A percentile compares a stretch with the other conserved stretches of the same genome.
These are phyloP conservation scores for Fusarium coffeatum DNA, from an alignment of 2,329 filamentous ascomycete genomes.

Conservation along the genomic window DNA sequence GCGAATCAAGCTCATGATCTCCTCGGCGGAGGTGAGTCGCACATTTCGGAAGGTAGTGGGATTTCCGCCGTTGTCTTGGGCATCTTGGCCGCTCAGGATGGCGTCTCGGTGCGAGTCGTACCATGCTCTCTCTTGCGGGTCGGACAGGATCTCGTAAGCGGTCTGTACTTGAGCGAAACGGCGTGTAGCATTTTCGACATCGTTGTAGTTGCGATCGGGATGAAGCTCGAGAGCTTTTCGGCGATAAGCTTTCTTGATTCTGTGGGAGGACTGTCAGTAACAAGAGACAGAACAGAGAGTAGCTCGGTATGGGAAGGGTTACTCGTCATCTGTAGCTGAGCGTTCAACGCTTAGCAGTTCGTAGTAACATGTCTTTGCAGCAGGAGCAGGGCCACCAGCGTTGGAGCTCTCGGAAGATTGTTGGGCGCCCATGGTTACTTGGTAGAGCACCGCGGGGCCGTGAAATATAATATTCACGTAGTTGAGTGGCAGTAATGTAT, in stretches of 20 bases:
- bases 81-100: slow-evolving; percentile 76
- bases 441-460: slow-evolving; percentile 3
- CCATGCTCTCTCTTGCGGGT: slow-evolving; percentile 95
- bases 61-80: slow-evolving; percentile 56
- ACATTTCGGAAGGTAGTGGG: slow-evolving; percentile 75
- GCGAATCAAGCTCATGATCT: slow-evolving; percentile 81
- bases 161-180: slow-evolving; percentile 92
- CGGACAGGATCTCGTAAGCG: slow-evolving; percentile 95
- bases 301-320: slow-evolving; percentile 45
- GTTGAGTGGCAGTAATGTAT: slow-evolving; percentile 5
- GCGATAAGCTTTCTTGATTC: slow-evolving; percentile 93
- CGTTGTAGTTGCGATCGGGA: slow-evolving; percentile 91
- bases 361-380: slow-evolving; percentile 84
- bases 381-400: slow-evolving; percentile 48
- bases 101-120: slow-evolving; percentile 94
- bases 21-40: slow-evolving; percentile 81
- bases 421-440: slow-evolving; percentile 63
- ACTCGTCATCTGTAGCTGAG: slow-evolving; percentile 85
- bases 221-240: slow-evolving; percentile 92
- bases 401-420: slow-evolving; percentile 61
- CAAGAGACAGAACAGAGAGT: not conserved
- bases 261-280: slow-evolving; percentile 49
- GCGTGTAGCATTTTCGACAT: slow-evolving; percentile 83
- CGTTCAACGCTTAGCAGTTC: slow-evolving; percentile 81
- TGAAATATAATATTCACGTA: not conserved